Base-by-base conservation (phyloP, 768 basidiomycete species). In the Multifurca ochricompacta region DNA sequence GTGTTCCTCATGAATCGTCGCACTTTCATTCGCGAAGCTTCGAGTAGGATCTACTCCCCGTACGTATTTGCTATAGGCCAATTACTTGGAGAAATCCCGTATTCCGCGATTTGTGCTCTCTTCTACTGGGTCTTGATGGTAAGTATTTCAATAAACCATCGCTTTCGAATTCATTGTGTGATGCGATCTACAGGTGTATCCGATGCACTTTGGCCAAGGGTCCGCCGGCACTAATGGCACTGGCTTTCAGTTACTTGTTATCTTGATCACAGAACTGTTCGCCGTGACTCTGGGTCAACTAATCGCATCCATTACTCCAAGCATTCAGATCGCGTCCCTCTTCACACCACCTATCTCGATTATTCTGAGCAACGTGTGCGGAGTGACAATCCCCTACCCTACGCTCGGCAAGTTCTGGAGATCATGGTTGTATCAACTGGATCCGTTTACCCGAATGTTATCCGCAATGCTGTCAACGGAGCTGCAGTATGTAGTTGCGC, bases 21-120 rank as follows among this genome's bases (percentile, higher is more conserved):
- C 67, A 60, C 64, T 60, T 64, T 45, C 18, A 50, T 59, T 44
- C 58, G 56, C 74, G 91, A 93, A 70, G 77, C 89, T 0, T 87
- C 85, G 2, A 88, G 87, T 70, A 80, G 87, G 58, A 92, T 94
- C 63, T 93, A 93, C 69, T 87, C 85, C 0, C 84, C 89, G 0
- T 83, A 82, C 53, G 87, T 91, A 27, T 94, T 94, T 65, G 87
- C 91, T 18, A 76, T 87, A 31, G 82, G 83, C 3, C 91, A 94
- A 65, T 73, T 93, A 27, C 65, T 89, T 14, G 85, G 89, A 43
- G 91, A 95, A 68, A 79, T 87, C 53, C 91, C 90, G 0, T 87
- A 86, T 68, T 84, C 78, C 43, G 65, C 87, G 23, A 62, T 88
- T 13, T 91, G 87, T 58, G 84, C 78, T 7, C 61, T 81, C 48